These are phyloP conservation scores for Ceratocystis smalleyi DNA, from an alignment of 2,329 filamentous ascomycete genomes.

Conservation along the genomic window DNA sequence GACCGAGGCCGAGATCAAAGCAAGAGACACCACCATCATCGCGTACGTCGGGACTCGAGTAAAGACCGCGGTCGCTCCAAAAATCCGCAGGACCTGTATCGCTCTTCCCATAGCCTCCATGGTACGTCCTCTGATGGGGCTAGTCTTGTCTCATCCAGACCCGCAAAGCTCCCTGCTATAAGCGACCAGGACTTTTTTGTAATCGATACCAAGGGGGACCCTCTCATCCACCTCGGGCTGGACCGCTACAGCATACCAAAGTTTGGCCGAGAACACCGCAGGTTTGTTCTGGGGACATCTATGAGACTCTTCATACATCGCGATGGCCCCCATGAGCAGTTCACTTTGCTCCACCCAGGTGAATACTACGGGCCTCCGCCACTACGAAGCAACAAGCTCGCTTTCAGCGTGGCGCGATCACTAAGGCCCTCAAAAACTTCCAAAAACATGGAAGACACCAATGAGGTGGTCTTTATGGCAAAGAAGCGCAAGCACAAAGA, in stretches of 20 bases:
- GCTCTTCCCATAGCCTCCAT: background rate
- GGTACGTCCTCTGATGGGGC: background rate
- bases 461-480: constrained; percentile 28
- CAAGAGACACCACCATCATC: background rate
- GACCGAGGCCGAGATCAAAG: background rate
- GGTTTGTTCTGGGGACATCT: constrained; percentile 52
- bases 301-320: constrained; percentile 50
- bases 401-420: constrained; percentile 9
- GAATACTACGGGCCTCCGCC: constrained; percentile 21
- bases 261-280: constrained; percentile 54
- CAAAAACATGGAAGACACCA: constrained; percentile 14
- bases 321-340: constrained; percentile 41
- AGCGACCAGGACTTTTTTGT: constrained; percentile 33
- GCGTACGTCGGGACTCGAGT: background rate
- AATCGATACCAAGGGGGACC: constrained; percentile 62
- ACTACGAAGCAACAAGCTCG: constrained; percentile 13
- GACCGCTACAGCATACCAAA: constrained; percentile 56
- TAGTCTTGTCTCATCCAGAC: background rate
- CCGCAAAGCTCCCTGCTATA: background rate
- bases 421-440: background rate
- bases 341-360: constrained; percentile 32
- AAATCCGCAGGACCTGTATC: background rate
- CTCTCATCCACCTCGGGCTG: constrained; percentile 57
- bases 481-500: constrained; percentile 17
- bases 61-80: background rate